These are phyloP conservation scores for Jackrogersella multiformis DNA, from an alignment of 495 filamentous ascomycete species.

Conservation along the genomic window DNA sequence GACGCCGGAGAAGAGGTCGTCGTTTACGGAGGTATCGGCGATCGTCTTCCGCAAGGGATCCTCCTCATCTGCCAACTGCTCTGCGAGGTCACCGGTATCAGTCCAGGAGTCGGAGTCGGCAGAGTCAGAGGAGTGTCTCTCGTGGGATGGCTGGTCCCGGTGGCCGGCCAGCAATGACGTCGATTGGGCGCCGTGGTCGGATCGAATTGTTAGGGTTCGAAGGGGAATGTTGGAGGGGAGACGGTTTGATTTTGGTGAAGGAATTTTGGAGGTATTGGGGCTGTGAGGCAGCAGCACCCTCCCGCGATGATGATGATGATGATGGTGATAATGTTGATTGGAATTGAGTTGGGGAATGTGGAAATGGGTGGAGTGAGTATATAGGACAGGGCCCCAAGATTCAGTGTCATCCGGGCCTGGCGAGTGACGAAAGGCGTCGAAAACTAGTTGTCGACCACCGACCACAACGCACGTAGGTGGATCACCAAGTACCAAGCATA, in stretches of 20 bases:
- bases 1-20: constrained; percentile 60
- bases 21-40: constrained; percentile 66
- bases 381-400: constrained; percentile 41
- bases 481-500: constrained; percentile 39
- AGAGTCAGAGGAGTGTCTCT: constrained; percentile 68
- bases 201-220: constrained; percentile 60
- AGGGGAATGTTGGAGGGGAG: constrained; percentile 71
- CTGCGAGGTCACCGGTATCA: constrained; percentile 91
- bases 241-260: constrained; percentile 58
- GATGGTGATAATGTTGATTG: constrained; percentile 38
- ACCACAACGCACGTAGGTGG: constrained; percentile 37
- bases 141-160: constrained; percentile 49
- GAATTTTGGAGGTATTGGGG: constrained; percentile 66
- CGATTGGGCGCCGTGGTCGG: constrained; percentile 48
- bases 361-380: constrained; percentile 47
- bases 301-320: constrained; percentile 51
- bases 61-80: constrained; percentile 84
- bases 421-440: constrained; percentile 40
- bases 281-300: constrained; percentile 69
- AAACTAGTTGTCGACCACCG: constrained; percentile 33
- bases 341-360: constrained; percentile 42
- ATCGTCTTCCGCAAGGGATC: constrained; percentile 76
- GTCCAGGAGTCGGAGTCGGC: constrained; percentile 81
- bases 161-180: constrained; percentile 54
- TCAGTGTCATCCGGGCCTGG: constrained; percentile 42